Conservation (phyloP, 331 rosid genomes). For the Telfairia occidentalis region DNA sequence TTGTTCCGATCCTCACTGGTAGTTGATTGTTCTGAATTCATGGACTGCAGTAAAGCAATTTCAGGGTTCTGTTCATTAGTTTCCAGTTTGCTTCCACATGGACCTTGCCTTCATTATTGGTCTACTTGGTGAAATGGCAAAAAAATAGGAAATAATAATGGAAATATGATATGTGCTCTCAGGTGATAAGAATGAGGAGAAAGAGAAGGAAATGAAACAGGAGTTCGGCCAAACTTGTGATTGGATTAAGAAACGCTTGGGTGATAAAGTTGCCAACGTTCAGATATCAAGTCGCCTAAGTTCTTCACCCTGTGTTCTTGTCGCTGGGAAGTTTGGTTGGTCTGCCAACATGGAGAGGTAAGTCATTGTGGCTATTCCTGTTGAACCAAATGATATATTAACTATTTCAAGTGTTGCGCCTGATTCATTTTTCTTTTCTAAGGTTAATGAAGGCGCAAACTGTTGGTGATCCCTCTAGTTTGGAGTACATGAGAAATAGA, state of each 20-base stretch:
- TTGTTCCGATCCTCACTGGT: neutral
- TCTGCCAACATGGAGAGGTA: slow-evolving; percentile 99
- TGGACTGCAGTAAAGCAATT: neutral
- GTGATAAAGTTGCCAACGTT: slow-evolving; percentile 84
- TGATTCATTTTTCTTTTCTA: slow-evolving; percentile 8
- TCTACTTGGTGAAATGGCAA: neutral
- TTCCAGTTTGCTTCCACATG: neutral
- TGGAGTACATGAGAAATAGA: slow-evolving; percentile 94
- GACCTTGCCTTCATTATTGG: neutral
- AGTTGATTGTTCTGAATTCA: neutral
- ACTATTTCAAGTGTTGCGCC: neutral
- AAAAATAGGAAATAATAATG: neutral
- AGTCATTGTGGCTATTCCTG: neutral
- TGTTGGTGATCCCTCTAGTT: slow-evolving; percentile 67
- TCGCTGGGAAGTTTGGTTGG: slow-evolving; percentile 95
- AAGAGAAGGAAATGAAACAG: slow-evolving; percentile 73
- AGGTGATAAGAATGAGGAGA: slow-evolving; percentile 93
- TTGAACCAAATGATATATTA: neutral
- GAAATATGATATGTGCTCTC: slow-evolving; percentile 18
- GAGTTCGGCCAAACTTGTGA: slow-evolving; percentile 80
- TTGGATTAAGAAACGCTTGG: slow-evolving; percentile 86
- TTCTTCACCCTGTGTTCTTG: slow-evolving; percentile 93
- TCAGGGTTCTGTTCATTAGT: neutral
- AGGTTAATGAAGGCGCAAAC: slow-evolving; percentile 91
- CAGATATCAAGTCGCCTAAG: slow-evolving; percentile 81